Percentiles rank a stretch among this genome's conserved stretches.
These are phyloP conservation scores for Posidonia oceanica DNA, from an alignment of 116 monocot species.

Conservation along the genomic window DNA sequence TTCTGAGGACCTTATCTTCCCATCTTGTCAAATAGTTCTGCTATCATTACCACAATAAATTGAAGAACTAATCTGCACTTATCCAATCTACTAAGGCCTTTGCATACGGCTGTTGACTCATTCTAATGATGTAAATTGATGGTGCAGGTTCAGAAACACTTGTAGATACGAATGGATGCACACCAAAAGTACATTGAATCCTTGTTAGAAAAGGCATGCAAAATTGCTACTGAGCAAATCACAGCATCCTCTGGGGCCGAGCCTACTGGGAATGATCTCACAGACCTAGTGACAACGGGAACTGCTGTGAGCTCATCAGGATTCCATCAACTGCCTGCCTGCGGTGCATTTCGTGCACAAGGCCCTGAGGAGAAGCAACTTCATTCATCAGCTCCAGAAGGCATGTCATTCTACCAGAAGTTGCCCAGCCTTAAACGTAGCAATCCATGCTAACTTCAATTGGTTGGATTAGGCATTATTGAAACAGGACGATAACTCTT, in stretches of 20 bases:
- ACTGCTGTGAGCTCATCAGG: conserved; percentile 22
- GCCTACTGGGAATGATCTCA: conserved; percentile 13
- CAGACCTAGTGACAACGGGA: conserved; percentile 27
- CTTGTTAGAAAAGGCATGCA: conserved; percentile 48
- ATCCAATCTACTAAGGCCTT: too few relatives aligned
- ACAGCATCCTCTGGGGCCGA: conserved; percentile 19
- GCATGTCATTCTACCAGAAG: conserved; percentile 9
- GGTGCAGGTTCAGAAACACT: conserved; percentile 57
- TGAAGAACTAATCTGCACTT: too few relatives aligned
- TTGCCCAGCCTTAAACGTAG: conserved; percentile 5
- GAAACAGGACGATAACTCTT: not conserved
- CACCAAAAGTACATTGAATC: conserved; percentile 20
- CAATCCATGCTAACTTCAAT: conserved; percentile 1
- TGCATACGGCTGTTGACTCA: too few relatives aligned
- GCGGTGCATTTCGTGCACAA: conserved; percentile 1
- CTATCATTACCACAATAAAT: too few relatives aligned
- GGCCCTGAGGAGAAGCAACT: conserved; percentile 1
- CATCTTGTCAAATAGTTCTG: too few relatives aligned
- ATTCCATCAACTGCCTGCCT: conserved; percentile 5
- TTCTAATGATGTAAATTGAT: not conserved
- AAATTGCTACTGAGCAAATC: conserved; percentile 50
- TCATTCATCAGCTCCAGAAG: conserved; percentile 1
- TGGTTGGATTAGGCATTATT: too few relatives aligned
- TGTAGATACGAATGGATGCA: conserved; percentile 36
- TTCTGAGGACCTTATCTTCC: too few relatives aligned